Conservation (phyloP, 805 yeast genomes). For the Saccharomycopsis oosterbeekiorum region DNA sequence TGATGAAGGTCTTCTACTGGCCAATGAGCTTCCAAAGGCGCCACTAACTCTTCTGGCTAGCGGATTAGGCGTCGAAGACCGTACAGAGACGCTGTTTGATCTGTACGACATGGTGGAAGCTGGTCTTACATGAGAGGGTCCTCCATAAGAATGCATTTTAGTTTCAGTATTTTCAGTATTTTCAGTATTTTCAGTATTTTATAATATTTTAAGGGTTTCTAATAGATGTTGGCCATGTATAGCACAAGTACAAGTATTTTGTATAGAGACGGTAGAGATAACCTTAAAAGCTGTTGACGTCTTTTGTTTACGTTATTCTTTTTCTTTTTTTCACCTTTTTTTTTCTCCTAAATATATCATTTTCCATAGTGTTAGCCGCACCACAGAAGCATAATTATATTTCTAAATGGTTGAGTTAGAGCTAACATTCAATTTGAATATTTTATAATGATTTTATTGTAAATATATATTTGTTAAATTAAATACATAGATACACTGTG, state of each 20-base stretch:
- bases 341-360: background rate
- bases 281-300: background rate
- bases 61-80: constrained; percentile 15
- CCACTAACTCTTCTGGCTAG: constrained; percentile 2
- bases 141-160: background rate
- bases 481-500: too few species aligned
- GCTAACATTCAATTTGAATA: background rate
- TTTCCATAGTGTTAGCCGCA: background rate
- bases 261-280: too few species aligned
- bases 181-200: background rate
- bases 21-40: background rate
- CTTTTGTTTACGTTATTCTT: background rate
- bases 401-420: background rate
- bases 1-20: constrained; percentile 19
- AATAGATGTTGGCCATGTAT: background rate
- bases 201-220: background rate
- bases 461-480: too few species aligned
- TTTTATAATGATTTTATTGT: too few species aligned
- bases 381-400: background rate
- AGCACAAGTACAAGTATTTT: too few species aligned
- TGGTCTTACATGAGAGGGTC: constrained; percentile 5
- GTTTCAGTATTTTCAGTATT: background rate
- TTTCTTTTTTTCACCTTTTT: too few species aligned
- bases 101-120: constrained; percentile 15
- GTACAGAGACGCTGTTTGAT: constrained; percentile 4